A percentile compares a stretch with the other conserved stretches of the same genome.
phyloP scores from a whole-genome alignment of 805 yeast genomes.

The Helenozyma baotianmanensis region DNA sequence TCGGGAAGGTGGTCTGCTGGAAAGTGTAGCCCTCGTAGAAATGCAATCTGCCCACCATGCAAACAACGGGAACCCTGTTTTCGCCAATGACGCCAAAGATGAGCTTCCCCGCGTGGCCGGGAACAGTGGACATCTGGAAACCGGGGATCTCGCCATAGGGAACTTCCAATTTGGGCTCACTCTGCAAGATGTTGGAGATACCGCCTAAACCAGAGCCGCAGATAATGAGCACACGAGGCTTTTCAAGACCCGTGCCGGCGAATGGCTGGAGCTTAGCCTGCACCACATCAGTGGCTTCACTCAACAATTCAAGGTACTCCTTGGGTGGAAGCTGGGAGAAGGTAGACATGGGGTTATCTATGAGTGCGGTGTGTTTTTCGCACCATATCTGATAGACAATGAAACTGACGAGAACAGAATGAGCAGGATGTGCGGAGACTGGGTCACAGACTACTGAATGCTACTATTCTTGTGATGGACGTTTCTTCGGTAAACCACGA shows the following conservation, averaged over 20 bases:
- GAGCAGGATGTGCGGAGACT: no score
- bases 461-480: no score
- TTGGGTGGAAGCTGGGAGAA: conserved; percentile 12
- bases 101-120: conserved; percentile 84
- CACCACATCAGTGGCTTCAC: conserved; percentile 17
- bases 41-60: conserved; percentile 93
- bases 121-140: conserved; percentile 75
- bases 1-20: conserved; percentile 77
- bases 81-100: conserved; percentile 72
- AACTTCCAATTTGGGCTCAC: conserved; percentile 44
- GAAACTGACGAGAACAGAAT: no score
- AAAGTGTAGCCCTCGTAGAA: conserved; percentile 90
- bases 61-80: conserved; percentile 71
- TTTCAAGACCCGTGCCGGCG: conserved; percentile 11
- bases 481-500: no score
- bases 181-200: conserved; percentile 51
- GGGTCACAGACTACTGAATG: no score
- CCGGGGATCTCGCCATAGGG: conserved; percentile 73
- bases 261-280: conserved; percentile 8
- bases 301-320: conserved; percentile 17
- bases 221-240: conserved; percentile 70
- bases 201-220: conserved; percentile 97
- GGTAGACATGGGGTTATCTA: conserved; percentile 1
- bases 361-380: no score
- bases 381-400: no score